Evolutionary conservation across 2,329 filamentous ascomycete genomes (phyloP), one percentile per base, ranked within the genome.

Genomic region (Nakataea oryzae): DNA sequence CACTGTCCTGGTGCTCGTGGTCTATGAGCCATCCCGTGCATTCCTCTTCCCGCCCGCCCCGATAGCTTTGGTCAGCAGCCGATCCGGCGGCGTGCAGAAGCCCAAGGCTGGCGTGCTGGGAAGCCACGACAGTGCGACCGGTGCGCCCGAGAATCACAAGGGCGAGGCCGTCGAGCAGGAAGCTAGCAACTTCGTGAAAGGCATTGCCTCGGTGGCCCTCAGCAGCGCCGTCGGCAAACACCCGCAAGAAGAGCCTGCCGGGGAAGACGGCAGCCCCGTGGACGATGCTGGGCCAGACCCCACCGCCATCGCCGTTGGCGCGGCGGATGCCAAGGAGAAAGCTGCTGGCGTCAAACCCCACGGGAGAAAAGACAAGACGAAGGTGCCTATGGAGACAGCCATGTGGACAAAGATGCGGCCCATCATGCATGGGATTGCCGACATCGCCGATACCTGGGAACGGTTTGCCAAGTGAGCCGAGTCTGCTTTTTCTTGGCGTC

Each of bases 91-190:
- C 8, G 78, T 93, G 0, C 86, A 95, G 72, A 93, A 89, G 68
- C 90, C 90, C 0, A 84, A 85, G 60, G 83, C 90, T 3, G 90
- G 90, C 1, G 85, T 91, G 0, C 75, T 95, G 0, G 91, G 88
- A 0, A 91, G 88, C 26, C 83, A 87, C 30, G 88, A 91, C 64
- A 91, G 88, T 62, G 81, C 88, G 0, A 96, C 91, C 0, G 91
- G 91, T 1, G 91, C 91, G 0, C 88, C 90, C 0, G 90, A 96
- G 71, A 90, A 91, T 66, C 84, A 91, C 74, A 88, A 91, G 70
- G 91, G 91, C 29, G 90, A 95, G 71, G 89, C 90, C 0, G 88
- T 91, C 1, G 91, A 96, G 71, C 84, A 89, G 64, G 91, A 96
- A 71, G 91, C 91, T 1, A 87, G 83, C 67, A 93, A 91, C 70